Base-by-base conservation (phyloP, 768 basidiomycete genomes). In the Mycena indigotica region DNA sequence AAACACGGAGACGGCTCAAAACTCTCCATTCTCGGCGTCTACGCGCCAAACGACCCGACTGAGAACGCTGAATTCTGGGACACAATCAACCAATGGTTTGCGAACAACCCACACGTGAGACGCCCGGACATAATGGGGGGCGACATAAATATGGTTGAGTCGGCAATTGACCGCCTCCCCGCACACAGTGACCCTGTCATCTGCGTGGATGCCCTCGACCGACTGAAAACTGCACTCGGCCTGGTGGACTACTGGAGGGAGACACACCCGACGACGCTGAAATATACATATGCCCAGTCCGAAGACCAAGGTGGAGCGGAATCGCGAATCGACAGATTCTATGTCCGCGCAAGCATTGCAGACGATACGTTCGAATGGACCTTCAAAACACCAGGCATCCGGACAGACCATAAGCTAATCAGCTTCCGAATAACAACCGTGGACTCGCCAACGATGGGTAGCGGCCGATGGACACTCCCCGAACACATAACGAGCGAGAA, bases 111-210 rank as follows among this genome's bases (percentile, higher is more conserved):
- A 25, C 24, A 41, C 3, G 55, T 45, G 8, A 58, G 53, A 5
- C 65, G 52, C 51, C 73, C 70, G 3, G 71, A 79, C 28, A n/a
- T 77, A 0, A 56, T 82, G 48, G 24, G 72, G 0, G 78, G 79
- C 0, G 77, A 83, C 56, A 74, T 75, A 29, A 82, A 82, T 57
- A 30, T 80, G 0, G 72, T 74, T 0, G 77, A 81, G 52, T 74
- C 76, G 1, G 13, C 57, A 0, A 52, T 80, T 0, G 78, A 81
- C 53, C 6, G 74, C 0, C 41, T 75, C 0, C 78, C 78, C 2
- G 28, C 55, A 0, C 57, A 60, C 0, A 1, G 17, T 0, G 75
- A 80, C 32, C 28, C 53, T 0, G 15, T 41, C 1, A 10, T 10
- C 0, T 56, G 69, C 2, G 52, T 57, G 0, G 28, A 60, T 1